Evolutionary conservation across 2,329 filamentous ascomycete species (phyloP).

Genomic region (Pyrenophora tritici-repentis): DNA sequence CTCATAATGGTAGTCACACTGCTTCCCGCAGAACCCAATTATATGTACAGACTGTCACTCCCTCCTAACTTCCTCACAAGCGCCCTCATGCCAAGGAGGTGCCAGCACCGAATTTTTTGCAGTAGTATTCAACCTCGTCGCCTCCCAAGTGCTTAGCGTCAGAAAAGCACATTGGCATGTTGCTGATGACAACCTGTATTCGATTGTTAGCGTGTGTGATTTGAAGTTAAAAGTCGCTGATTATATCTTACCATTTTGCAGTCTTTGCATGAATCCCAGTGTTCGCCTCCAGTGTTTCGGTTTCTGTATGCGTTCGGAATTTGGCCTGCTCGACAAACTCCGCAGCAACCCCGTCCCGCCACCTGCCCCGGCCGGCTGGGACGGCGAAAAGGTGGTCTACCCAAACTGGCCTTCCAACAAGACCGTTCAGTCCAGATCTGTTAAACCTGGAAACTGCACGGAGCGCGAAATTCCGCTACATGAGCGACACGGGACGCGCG

Average conservation of each 20-base stretch:
- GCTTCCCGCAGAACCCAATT: no score
- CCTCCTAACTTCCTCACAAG: no score
- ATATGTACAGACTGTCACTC: no score
- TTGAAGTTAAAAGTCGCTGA: background rate
- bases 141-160: conserved; percentile 34
- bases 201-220: background rate
- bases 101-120: conserved; percentile 26
- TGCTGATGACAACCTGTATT: conserved; percentile 19
- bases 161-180: conserved; percentile 30
- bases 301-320: conserved; percentile 26
- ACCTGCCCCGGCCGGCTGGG: conserved; percentile 27
- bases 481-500: conserved; percentile 13
- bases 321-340: conserved; percentile 20
- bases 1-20: no score
- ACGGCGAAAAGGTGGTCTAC: background rate
- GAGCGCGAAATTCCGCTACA: conserved; percentile 4
- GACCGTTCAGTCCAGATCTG: no score
- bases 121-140: conserved; percentile 37
- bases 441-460: background rate
- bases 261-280: conserved; percentile 38
- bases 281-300: conserved; percentile 34
- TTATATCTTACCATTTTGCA: conserved; percentile 26
- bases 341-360: conserved; percentile 19
- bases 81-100: conserved; percentile 14
- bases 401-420: no score